phyloP scores from a whole-genome alignment of 371 early-diverging fungal genomes.

The Mucor velutinosus region DNA sequence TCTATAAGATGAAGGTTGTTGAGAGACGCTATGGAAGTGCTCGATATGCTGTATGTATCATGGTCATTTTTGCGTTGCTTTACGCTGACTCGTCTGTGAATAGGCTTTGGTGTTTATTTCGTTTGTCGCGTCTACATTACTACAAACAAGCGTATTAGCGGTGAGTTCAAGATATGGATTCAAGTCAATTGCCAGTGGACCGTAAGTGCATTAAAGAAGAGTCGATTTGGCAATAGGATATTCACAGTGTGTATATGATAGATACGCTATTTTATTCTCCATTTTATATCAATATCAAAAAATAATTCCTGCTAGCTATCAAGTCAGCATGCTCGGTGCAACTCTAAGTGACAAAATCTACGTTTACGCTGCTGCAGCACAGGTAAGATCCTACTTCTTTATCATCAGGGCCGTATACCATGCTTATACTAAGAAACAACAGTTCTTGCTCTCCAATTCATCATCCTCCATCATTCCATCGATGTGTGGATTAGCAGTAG shows the following conservation, averaged over 20 bases:
- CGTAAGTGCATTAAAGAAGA: constrained; percentile 13
- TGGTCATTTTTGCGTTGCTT: not conserved
- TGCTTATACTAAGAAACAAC: not conserved
- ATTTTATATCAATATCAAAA: constrained; percentile 56
- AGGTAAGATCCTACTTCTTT: constrained; percentile 34
- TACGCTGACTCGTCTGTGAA: not conserved
- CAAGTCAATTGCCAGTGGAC: constrained; percentile 21
- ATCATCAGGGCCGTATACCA: not conserved
- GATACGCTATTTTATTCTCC: constrained; percentile 60
- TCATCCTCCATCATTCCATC: constrained; percentile 53
- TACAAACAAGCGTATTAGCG: constrained; percentile 47
- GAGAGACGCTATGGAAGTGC: constrained; percentile 72
- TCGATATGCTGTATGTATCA: constrained; percentile 55
- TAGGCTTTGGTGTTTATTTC: constrained; percentile 59
- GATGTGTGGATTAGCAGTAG: constrained; percentile 58
- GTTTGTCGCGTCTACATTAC: constrained; percentile 50
- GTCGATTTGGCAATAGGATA: not conserved
- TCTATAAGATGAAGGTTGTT: constrained; percentile 62
- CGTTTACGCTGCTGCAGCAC: constrained; percentile 55
- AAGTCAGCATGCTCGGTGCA: constrained; percentile 55
- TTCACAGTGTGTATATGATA: constrained; percentile 4
- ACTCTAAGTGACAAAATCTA: constrained; percentile 61
- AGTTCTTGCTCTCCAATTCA: constrained; percentile 53
- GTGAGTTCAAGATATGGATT: constrained; percentile 20
- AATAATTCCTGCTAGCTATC: constrained; percentile 54